Evolutionary conservation across 306 rosid species (phyloP).

Genomic region (Cicer bijugum): DNA sequence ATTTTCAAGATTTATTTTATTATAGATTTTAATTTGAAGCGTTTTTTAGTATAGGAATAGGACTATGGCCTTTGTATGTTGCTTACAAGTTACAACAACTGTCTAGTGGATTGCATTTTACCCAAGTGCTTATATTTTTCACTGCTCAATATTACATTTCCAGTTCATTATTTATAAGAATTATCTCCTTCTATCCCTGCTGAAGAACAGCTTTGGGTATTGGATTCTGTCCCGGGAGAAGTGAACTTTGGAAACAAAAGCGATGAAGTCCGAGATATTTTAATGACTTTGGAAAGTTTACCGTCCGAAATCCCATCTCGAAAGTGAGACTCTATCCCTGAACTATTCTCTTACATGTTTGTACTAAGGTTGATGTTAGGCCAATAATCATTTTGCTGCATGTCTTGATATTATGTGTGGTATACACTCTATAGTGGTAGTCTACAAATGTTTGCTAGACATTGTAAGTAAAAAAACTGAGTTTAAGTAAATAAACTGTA

Average conservation of each 20-base stretch:
- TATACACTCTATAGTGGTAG: conserved; percentile 8
- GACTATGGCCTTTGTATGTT: background rate
- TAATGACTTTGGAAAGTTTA: conserved; percentile 73
- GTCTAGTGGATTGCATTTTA: conserved; percentile 23
- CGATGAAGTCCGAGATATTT: conserved; percentile 75
- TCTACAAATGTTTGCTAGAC: conserved; percentile 4
- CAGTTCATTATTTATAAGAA: conserved; percentile 36
- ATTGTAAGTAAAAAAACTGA: background rate
- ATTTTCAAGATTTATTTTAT: background rate
- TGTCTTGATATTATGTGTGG: conserved; percentile 8
- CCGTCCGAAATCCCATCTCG: conserved; percentile 72
- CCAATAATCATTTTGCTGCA: background rate
- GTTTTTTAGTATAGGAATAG: conserved; percentile 5
- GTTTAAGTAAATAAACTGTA: background rate
- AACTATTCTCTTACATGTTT: conserved; percentile 29
- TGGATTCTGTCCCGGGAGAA: conserved; percentile 89
- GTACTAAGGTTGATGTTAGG: conserved; percentile 12
- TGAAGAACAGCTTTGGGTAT: conserved; percentile 93
- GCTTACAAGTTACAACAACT: conserved; percentile 30
- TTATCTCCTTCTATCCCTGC: conserved; percentile 41
- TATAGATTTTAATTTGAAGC: conserved; percentile 19
- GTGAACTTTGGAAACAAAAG: conserved; percentile 57
- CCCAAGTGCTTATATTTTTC: conserved; percentile 30
- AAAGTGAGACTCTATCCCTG: conserved; percentile 59
- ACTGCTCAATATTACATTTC: conserved; percentile 15